phyloP scores from a whole-genome alignment of 2,329 filamentous ascomycete species.

The Epichloe hybrida region DNA sequence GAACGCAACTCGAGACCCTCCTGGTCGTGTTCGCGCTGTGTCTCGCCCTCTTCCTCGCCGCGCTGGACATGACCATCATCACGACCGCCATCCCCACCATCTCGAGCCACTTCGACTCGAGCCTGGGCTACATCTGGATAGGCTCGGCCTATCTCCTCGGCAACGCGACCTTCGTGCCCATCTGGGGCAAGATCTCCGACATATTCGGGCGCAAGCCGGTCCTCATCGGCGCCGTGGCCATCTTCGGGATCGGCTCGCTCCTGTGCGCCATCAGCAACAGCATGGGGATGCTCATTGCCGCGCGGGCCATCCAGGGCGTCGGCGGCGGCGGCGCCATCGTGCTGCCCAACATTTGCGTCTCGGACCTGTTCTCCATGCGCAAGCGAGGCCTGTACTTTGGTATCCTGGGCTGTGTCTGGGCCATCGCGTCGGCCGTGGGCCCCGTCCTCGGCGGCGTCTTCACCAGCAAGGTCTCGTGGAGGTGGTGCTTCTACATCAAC shows the following conservation, averaged over 20 bases:
- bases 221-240: slow-evolving; percentile 33
- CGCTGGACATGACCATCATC: slow-evolving; percentile 48
- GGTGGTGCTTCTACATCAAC: slow-evolving; percentile 61
- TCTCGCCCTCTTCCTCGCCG: slow-evolving; percentile 36
- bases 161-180: slow-evolving; percentile 51
- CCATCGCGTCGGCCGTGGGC: slow-evolving; percentile 49
- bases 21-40: slow-evolving; percentile 29
- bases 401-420: slow-evolving; percentile 45
- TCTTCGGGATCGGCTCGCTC: slow-evolving; percentile 42
- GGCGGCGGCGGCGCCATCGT: slow-evolving; percentile 45
- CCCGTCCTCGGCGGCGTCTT: slow-evolving; percentile 58
- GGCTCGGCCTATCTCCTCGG: slow-evolving; percentile 61
- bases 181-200: slow-evolving; percentile 53
- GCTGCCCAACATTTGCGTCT: slow-evolving; percentile 45
- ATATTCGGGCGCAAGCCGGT: slow-evolving; percentile 46
- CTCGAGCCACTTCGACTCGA: slow-evolving; percentile 47
- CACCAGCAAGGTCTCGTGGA: slow-evolving; percentile 49
- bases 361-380: slow-evolving; percentile 40
- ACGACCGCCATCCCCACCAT: slow-evolving; percentile 56
- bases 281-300: slow-evolving; percentile 40
- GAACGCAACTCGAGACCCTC: slow-evolving; percentile 25
- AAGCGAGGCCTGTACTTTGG: slow-evolving; percentile 39
- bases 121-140: slow-evolving; percentile 64
- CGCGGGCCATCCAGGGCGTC: slow-evolving; percentile 41
- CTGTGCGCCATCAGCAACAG: slow-evolving; percentile 36